Conservation (phyloP, 1,284 basidiomycete genomes). For the Ganoderma leucocontextum region DNA sequence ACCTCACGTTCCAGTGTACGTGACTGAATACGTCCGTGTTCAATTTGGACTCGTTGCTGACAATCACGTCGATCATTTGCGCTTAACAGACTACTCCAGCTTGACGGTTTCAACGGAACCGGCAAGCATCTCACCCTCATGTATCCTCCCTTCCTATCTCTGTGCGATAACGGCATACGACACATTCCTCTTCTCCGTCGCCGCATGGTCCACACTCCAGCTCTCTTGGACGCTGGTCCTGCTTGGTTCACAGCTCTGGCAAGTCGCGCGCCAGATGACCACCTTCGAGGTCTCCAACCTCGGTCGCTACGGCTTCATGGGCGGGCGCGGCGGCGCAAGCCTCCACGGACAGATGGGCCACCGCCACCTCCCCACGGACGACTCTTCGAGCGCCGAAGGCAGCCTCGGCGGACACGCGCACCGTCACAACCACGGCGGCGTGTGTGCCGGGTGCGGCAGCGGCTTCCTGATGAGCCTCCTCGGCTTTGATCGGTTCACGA, state of each 20-base stretch:
- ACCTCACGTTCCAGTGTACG: slow-evolving; percentile 84
- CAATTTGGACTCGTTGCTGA: not conserved
- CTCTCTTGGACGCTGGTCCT: slow-evolving; percentile 93
- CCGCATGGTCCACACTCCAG: slow-evolving; percentile 89
- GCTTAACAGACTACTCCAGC: slow-evolving; percentile 57
- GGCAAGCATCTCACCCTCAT: slow-evolving; percentile 60
- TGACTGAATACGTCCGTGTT: slow-evolving; percentile 30
- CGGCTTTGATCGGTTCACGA: slow-evolving; percentile 93
- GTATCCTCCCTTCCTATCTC: slow-evolving; percentile 73
- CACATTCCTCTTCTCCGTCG: slow-evolving; percentile 85
- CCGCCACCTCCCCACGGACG: slow-evolving; percentile 44
- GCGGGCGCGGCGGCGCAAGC: slow-evolving; percentile 84
- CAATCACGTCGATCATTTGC: not conserved
- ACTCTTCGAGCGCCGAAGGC: slow-evolving; percentile 31
- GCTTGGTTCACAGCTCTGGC: slow-evolving; percentile 88
- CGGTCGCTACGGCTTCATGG: slow-evolving; percentile 97
- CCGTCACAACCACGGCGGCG: slow-evolving; percentile 43
- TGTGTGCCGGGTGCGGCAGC: slow-evolving; percentile 50
- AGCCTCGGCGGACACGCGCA: slow-evolving; percentile 32
- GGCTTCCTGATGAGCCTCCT: slow-evolving; percentile 88
- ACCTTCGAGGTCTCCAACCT: slow-evolving; percentile 96
- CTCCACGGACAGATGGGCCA: slow-evolving; percentile 78
- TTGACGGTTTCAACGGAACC: slow-evolving; percentile 49
- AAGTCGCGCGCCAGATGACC: slow-evolving; percentile 94
- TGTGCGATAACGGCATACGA: slow-evolving; percentile 80